Evolutionary conservation across 2,329 filamentous ascomycete species (phyloP), one percentile per base, ranked within the genome.

Genomic region (Zasmidium cellare): DNA sequence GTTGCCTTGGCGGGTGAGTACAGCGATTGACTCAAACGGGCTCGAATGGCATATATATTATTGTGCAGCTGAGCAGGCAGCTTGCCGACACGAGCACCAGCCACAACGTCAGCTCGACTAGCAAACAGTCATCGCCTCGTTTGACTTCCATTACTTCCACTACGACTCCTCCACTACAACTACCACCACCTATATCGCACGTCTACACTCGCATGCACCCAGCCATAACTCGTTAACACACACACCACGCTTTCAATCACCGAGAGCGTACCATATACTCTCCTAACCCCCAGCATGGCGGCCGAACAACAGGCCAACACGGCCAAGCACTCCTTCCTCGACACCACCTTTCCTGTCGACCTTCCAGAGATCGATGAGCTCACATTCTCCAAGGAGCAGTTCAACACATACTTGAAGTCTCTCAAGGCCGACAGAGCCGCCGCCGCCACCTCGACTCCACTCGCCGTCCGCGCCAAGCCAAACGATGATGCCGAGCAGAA

Each of bases 321-420:
- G 22, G 18, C 25, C 12, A 41, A 52, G 49, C 48, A 60, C 46
- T 56, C 48, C 12, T 16, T 60, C 51, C 35, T 62, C 46, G 53
- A 67, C 28, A 64, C 64, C 20, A 64, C 52, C 38, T 68, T 68
- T 25, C 59, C 61, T 2, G 60, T 65, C 58, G 31, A 53, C 23
- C 58, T 66, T 1, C 65, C 65, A 22, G 56, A 64, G 14, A 59
- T 68, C 55, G 55, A 63, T 41, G 63, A 63, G 50, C 55, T 68
- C 16, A 53, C 41, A 35, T 24, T 60, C 9, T 31, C 55, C 22
- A 60, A 55, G 18, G 51, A 53, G 1, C 57, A 62, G 16, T 67
- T 67, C 46, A 48, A 56, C n/a, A 35, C 50, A 28, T 25, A 45
- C 12, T 31, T 23, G 46, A 49, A 25, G 19, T 14, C 25, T 25